Evolutionary conservation across 805 yeast genomes (phyloP), one percentile per base, ranked within the genome.

Genomic region (Monosporozyma solicola): DNA sequence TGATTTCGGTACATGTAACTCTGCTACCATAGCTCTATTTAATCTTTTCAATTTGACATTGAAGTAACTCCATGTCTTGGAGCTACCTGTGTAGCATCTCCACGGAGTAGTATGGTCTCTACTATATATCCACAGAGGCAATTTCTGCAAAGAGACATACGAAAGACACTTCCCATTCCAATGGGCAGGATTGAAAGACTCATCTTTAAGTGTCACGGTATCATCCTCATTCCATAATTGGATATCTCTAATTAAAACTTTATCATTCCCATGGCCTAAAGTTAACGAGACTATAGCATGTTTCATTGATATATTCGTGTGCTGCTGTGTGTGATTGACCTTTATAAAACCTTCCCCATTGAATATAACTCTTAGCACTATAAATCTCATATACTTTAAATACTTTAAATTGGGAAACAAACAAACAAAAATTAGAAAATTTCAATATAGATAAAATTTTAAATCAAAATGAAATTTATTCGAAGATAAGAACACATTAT

Each of bases 81-180:
- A 48, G 47, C 68, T 65, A 3, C 54, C 48, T 2, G 67, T 66
- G 48, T 53, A 61, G 52, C 69, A 66, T 33, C 16, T 41, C 54
- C 3, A 49, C 45, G 22, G 44, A n/a, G 10, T 51, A 33, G 9
- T 1, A 29, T 39, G 43, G 8, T 39, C 43, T 39, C 43, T 20
- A 16, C 16, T 37, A 29, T 45, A 45, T n/a, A 59, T 53, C 71
- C 71, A 67, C n/a, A 64, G 29, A 1, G 71, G 71, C 37, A 66
- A 43, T 43, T 54, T 61, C 5, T 48, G 27, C 13, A 62, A 13
- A 48, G 59, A 61, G 9, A 66, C 59, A 43, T 64, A 64, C 25
- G 55, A 58, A 3, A 60, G 13, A 44, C 61, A 60, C 5, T 51
- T 35, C 3, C 64, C 66, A 24, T 50, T 60, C 20, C 53, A 39